Percentiles rank a stretch among this genome's conserved stretches.
These are phyloP conservation scores for Botrytis byssoidea DNA, from an alignment of 2,329 filamentous ascomycete species.

Conservation along the genomic window DNA sequence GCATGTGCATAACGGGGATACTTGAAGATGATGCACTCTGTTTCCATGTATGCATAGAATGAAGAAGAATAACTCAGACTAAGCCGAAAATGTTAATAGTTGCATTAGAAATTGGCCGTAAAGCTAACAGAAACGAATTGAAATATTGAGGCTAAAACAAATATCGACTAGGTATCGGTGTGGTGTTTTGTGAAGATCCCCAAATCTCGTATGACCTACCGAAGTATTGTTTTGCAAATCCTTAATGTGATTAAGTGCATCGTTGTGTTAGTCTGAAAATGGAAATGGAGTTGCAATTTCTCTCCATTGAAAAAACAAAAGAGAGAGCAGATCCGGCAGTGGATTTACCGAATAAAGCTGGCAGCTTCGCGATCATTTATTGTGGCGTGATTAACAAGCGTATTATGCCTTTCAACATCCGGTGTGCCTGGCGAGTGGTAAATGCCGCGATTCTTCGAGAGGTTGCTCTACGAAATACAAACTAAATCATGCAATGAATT, in stretches of 20 bases:
- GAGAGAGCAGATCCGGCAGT: neutral
- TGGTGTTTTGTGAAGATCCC: neutral
- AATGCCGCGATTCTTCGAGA: neutral
- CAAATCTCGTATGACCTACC: neutral
- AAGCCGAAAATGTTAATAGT: neutral
- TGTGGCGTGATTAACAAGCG: slow-evolving; percentile 1
- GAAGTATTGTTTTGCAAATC: neutral
- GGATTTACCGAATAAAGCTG: neutral
- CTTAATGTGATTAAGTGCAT: neutral
- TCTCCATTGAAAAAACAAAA: neutral
- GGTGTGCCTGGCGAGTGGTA: neutral
- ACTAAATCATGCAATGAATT: neutral
- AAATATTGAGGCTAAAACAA: neutral
- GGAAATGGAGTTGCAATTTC: neutral
- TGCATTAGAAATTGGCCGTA: neutral
- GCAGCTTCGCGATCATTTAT: neutral
- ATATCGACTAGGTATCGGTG: neutral
- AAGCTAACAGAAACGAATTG: neutral
- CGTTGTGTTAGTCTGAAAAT: neutral
- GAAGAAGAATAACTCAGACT: neutral
- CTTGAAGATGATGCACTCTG: neutral
- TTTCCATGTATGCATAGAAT: neutral
- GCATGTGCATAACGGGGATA: neutral
- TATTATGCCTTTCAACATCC: neutral
- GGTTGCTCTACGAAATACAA: neutral